These are phyloP conservation scores for Puccinia sorghi DNA, from an alignment of 1,284 basidiomycete genomes.

Conservation along the genomic window DNA sequence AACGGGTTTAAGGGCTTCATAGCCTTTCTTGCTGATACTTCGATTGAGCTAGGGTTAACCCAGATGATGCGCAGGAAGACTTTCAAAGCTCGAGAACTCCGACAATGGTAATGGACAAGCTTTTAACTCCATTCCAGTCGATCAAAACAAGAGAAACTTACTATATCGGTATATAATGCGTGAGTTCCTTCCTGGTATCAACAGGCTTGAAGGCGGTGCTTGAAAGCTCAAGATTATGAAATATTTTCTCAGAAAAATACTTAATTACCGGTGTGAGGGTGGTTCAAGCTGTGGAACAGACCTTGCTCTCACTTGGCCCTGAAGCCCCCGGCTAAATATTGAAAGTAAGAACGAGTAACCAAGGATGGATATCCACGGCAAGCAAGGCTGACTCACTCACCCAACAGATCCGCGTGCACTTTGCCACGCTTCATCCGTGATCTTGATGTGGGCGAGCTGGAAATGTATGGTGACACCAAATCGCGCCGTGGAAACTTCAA, in stretches of 20 bases:
- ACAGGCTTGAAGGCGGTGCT: background rate
- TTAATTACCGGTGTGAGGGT: background rate
- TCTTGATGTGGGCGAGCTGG: background rate
- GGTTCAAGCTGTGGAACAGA: background rate
- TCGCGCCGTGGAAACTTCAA: background rate
- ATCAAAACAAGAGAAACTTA: background rate
- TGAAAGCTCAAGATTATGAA: background rate
- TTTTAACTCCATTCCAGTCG: background rate
- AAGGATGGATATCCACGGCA: background rate
- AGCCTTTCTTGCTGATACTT: no score
- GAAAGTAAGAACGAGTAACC: background rate
- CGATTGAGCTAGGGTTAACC: background rate
- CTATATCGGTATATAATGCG: conserved; percentile 7
- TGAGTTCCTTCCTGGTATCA: background rate
- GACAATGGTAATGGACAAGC: conserved; percentile 11
- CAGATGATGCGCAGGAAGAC: background rate
- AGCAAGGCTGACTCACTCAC: background rate
- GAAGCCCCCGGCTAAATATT: background rate
- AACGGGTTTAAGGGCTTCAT: background rate
- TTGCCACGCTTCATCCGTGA: conserved; percentile 5
- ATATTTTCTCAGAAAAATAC: background rate
- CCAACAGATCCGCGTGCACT: background rate
- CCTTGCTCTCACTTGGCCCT: background rate
- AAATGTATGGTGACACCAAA: background rate
- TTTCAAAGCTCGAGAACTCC: background rate